phyloP scores from a whole-genome alignment of 2,329 filamentous ascomycete species.

The Lasiodiplodia citricola region DNA sequence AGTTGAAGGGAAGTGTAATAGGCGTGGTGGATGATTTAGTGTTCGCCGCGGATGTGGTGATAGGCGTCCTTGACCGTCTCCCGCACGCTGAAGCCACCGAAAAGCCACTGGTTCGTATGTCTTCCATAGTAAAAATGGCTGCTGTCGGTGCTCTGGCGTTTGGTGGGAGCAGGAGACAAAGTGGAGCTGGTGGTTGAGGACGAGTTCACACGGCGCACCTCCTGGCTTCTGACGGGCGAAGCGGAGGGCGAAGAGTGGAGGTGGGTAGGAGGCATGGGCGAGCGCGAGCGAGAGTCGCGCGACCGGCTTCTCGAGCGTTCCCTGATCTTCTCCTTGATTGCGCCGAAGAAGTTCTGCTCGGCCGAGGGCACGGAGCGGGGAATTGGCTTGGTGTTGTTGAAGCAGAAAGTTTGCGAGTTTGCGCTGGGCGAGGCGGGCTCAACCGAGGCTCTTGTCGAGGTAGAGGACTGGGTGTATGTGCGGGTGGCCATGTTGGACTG shows the following conservation, averaged over 20 bases:
- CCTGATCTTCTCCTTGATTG: slow-evolving; percentile 41
- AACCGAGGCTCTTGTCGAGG: slow-evolving; percentile 8
- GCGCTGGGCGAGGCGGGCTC: slow-evolving; percentile 16
- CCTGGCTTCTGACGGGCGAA: slow-evolving; percentile 30
- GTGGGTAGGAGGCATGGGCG: slow-evolving; percentile 34
- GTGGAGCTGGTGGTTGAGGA: slow-evolving; percentile 33
- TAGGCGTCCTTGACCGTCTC: slow-evolving; percentile 39
- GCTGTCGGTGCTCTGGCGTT: slow-evolving; percentile 37
- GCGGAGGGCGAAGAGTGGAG: slow-evolving; percentile 30
- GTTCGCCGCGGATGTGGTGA: slow-evolving; percentile 25
- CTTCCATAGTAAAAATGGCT: slow-evolving; percentile 35
- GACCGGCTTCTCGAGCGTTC: slow-evolving; percentile 43
- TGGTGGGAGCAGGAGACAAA: slow-evolving; percentile 31
- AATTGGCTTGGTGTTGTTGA: slow-evolving; percentile 25
- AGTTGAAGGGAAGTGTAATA: background rate
- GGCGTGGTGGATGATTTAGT: background rate
- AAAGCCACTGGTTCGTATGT: slow-evolving; percentile 48
- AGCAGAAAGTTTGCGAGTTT: slow-evolving; percentile 23
- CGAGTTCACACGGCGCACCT: slow-evolving; percentile 33
- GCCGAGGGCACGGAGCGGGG: slow-evolving; percentile 33
- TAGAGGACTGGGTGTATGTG: slow-evolving; percentile 20
- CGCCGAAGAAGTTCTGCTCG: slow-evolving; percentile 43
- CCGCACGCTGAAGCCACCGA: slow-evolving; percentile 45
- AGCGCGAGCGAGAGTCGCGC: slow-evolving; percentile 37
- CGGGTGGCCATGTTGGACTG: slow-evolving; percentile 9